Evolutionary conservation across 768 basidiomycete genomes (phyloP).

Genomic region (Trichaptum fuscoviolaceum): DNA sequence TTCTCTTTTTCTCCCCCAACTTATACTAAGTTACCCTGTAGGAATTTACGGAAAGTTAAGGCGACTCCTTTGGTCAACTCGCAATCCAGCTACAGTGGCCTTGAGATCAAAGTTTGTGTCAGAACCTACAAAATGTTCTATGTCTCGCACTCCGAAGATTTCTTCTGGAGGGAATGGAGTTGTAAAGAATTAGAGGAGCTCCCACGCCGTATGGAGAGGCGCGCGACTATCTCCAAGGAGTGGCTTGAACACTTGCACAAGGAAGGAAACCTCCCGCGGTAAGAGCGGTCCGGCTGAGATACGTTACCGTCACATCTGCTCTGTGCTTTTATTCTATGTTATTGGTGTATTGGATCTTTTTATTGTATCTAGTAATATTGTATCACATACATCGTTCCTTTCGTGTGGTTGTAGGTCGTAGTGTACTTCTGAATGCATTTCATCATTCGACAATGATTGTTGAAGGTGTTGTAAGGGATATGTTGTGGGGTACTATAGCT

Average conservation of each 20-base stretch:
- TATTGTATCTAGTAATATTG: too few species aligned
- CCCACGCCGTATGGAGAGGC: constrained; percentile 11
- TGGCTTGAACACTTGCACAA: constrained; percentile 24
- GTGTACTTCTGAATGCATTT: too few species aligned
- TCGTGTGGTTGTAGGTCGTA: too few species aligned
- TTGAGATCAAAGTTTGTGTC: constrained; percentile 84
- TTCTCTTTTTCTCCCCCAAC: constrained; percentile 27
- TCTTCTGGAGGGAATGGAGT: constrained; percentile 43
- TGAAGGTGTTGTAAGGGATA: too few species aligned
- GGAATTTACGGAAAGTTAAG: constrained; percentile 19
- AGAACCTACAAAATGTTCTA: constrained; percentile 80
- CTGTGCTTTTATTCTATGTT: constrained; percentile 5
- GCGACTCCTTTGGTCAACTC: constrained; percentile 13
- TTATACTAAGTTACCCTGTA: constrained; percentile 14
- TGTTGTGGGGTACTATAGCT: too few species aligned
- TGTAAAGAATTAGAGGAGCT: constrained; percentile 34
- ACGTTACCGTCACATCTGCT: constrained; percentile 48
- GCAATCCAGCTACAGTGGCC: constrained; percentile 35
- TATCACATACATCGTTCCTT: too few species aligned
- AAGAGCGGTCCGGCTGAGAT: background rate
- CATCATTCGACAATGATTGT: too few species aligned
- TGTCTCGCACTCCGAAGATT: constrained; percentile 63
- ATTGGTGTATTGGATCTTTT: too few species aligned
- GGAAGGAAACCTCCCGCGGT: background rate
- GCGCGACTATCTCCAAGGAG: constrained; percentile 14